Evolutionary conservation across 345 rosid genomes (phyloP), one percentile per base, ranked within the genome.

Genomic region (Gossypium australe): DNA sequence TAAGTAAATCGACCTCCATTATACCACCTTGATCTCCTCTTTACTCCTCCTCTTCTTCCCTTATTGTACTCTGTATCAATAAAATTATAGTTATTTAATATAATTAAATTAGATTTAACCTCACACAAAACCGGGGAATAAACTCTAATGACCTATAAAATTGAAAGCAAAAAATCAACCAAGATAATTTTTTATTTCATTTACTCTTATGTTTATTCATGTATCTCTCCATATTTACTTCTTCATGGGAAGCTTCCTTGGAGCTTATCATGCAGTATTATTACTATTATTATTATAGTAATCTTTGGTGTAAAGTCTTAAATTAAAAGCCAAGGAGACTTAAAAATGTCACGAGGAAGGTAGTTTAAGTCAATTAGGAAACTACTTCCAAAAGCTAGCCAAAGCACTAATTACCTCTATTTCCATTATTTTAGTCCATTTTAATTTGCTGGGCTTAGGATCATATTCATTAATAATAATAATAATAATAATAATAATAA

Each of bases 321-420:
- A 81, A 82, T 67, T 77, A 69, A 77, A 81, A 82, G 80, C 81
- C 81, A 80, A 79, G 77, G 75, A 81, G 80, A 77, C 67, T 73
- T 11, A 58, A 58, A 70, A 72, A 67, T 58, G 71, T 76, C 72
- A 70, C 22, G 70, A 75, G 57, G 70, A 75, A 80, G 82, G 84
- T 62, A 74, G 81, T 67, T 49, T 71, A 76, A 76, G 64, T 80
- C 81, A 80, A 80, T 80, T 68, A 67, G 77, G 78, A 71, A 76
- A 78, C 76, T 74, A 73, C 78, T 67, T 64, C 55, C 70, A 58
- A 69, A 65, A 78, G 52, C 80, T 69, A 76, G 57, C 71, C 64
- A 12, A 27, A 57, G 60, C 79, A 74, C 79, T 67, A 67, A 71
- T 81, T 73, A 45, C 78, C 67, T 61, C 70, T 27, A 77, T 17